Evolutionary conservation across 345 rosid species (phyloP).

Genomic region (Aquilaria sinensis): DNA sequence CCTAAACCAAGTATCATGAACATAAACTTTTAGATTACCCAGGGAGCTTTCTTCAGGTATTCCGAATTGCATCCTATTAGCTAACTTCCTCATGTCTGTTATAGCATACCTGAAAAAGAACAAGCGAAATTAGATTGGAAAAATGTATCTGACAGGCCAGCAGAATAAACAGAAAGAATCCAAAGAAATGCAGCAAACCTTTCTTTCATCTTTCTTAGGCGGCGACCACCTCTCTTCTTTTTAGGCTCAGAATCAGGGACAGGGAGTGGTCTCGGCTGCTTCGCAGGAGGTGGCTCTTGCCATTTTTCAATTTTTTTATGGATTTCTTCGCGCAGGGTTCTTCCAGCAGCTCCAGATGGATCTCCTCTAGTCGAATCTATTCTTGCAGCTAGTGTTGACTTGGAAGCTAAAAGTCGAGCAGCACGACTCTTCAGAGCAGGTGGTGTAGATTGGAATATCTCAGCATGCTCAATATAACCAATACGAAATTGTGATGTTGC

Average conservation of each 20-base stretch:
- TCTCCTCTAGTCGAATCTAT: conserved; percentile 86
- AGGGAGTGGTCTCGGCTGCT: conserved; percentile 95
- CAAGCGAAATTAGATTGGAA: neutral
- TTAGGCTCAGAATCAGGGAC: conserved; percentile 99
- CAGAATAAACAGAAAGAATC: neutral
- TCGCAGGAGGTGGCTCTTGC: conserved; percentile 99
- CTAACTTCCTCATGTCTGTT: conserved; percentile 95
- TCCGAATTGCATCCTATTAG: conserved; percentile 97
- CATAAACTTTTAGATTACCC: conserved; percentile 32
- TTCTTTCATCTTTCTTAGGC: conserved; percentile 95
- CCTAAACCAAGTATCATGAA: neutral
- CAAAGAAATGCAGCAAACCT: conserved; percentile 32
- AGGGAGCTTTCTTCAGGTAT: conserved; percentile 94
- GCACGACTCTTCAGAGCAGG: conserved; percentile 73
- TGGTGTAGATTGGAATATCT: conserved; percentile 79
- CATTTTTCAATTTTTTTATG: conserved; percentile 91
- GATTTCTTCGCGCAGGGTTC: conserved; percentile 58
- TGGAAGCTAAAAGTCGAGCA: conserved; percentile 78
- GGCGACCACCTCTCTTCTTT: conserved; percentile 95
- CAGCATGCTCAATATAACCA: conserved; percentile 86
- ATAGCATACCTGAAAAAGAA: conserved; percentile 62
- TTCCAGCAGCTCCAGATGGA: conserved; percentile 72
- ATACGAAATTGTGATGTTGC: conserved; percentile 80
- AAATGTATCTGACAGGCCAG: conserved; percentile 2
- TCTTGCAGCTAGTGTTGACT: conserved; percentile 79